A percentile compares a stretch with the other conserved stretches of the same genome.
These are phyloP conservation scores for Speleostelium caveatum DNA, from an alignment of 78 protist species.

Conservation along the genomic window DNA sequence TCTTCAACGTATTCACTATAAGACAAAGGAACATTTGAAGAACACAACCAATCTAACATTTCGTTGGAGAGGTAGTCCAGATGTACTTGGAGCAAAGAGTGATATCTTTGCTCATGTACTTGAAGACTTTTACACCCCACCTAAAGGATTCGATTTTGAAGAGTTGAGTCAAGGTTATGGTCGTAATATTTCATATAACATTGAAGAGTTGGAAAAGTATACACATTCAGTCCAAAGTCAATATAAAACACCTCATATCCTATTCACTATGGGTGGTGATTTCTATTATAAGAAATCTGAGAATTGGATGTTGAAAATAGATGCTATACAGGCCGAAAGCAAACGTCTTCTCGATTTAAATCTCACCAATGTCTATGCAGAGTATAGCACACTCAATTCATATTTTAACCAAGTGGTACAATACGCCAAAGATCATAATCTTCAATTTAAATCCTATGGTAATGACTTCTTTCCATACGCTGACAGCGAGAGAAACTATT, in stretches of 20 bases:
- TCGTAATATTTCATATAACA: background rate
- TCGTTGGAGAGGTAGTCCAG: conserved; percentile 47
- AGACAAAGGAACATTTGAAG: conserved; percentile 24
- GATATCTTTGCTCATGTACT: conserved; percentile 63
- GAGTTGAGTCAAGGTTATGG: background rate
- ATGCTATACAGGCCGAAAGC: background rate
- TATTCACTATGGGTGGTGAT: conserved; percentile 48
- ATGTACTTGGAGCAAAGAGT: background rate
- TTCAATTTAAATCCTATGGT: conserved; percentile 2
- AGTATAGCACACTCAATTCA: conserved; percentile 11
- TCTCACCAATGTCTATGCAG: background rate
- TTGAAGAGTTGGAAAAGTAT: background rate
- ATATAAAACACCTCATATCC: conserved; percentile 36
- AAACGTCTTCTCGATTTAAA: background rate
- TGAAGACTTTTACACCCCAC: conserved; percentile 30
- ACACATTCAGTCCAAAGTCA: background rate
- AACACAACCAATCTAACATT: conserved; percentile 9
- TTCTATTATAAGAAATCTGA: conserved; percentile 1
- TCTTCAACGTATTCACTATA: conserved; percentile 30
- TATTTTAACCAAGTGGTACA: background rate
- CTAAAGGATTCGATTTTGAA: conserved; percentile 12
- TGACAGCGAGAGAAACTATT: conserved; percentile 12
- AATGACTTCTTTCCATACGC: conserved; percentile 55
- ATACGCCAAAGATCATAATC: conserved; percentile 7
- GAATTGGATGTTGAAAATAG: background rate